These are phyloP conservation scores for Apiospora pterosperma DNA, from an alignment of 2,329 filamentous ascomycete species.

Conservation along the genomic window DNA sequence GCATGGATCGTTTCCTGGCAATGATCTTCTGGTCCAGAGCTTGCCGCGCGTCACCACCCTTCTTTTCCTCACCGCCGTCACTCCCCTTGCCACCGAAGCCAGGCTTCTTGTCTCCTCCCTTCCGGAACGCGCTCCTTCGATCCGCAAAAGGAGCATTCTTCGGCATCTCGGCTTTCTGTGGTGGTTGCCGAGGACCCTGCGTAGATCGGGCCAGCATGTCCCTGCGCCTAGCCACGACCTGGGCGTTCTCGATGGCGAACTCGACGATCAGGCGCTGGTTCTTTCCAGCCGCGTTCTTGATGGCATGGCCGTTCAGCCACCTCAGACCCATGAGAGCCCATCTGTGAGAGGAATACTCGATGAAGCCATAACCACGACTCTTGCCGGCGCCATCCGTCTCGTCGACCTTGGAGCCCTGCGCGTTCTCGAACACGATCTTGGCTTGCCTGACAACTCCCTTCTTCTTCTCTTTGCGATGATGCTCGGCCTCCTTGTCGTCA, in stretches of 20 bases:
- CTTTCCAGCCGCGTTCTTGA: conserved; percentile 63
- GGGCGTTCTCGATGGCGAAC: conserved; percentile 96
- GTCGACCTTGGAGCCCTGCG: conserved; percentile 77
- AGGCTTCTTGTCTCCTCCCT: background rate
- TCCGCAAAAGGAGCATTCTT: background rate
- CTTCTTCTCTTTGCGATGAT: conserved; percentile 72
- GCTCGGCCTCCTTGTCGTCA: conserved; percentile 77
- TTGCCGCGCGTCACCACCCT: conserved; percentile 27
- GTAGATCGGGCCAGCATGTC: conserved; percentile 43
- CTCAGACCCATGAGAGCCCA: conserved; percentile 92
- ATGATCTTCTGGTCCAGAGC: conserved; percentile 71
- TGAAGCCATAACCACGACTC: conserved; percentile 92
- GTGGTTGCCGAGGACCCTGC: conserved; percentile 19
- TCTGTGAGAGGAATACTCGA: conserved; percentile 92
- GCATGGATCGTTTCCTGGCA: conserved; percentile 75
- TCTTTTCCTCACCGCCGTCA: conserved; percentile 19
- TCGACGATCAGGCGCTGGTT: conserved; percentile 91
- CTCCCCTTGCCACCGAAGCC: conserved; percentile 9
- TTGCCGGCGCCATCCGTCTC: conserved; percentile 76
- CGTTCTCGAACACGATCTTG: conserved; percentile 90
- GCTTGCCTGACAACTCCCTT: conserved; percentile 88
- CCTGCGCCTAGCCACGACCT: conserved; percentile 80
- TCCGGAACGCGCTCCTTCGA: background rate
- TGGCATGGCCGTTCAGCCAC: conserved; percentile 79
- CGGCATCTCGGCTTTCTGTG: conserved; percentile 3